phyloP scores from a whole-genome alignment of 2,329 filamentous ascomycete genomes.

The Keithomyces neogunnii region DNA sequence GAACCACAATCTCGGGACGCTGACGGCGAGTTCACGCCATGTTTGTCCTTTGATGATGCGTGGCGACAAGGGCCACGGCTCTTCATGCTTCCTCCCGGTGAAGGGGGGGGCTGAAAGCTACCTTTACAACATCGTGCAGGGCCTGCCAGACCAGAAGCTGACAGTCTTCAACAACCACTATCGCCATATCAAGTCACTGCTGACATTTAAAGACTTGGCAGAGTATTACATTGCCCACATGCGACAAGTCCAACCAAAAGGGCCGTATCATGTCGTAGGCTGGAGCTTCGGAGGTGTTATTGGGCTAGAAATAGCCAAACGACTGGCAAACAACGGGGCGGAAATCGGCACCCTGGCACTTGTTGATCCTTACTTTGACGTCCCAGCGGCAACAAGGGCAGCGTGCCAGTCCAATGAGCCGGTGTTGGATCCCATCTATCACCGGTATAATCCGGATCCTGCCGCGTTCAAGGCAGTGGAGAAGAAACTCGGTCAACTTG shows the following conservation, averaged over 20 bases:
- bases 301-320: background rate
- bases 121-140: conserved; percentile 1
- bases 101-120: conserved; percentile 3
- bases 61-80: background rate
- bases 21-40: background rate
- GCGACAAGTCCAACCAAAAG: background rate
- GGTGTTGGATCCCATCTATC: no score
- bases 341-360: background rate
- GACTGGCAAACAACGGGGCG: background rate
- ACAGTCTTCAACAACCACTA: conserved; percentile 1
- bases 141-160: background rate
- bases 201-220: background rate
- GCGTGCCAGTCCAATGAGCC: no score
- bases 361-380: conserved; percentile 2
- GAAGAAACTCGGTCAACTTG: no score
- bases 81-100: conserved; percentile 1
- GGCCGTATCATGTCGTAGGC: background rate
- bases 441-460: no score
- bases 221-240: background rate
- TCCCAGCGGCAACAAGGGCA: background rate
- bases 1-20: no score
- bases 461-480: no score
- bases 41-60: background rate
- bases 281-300: background rate
- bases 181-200: background rate